Percentiles rank a stretch among this genome's conserved stretches.
phyloP scores from a whole-genome alignment of 441 rosid species.

The Arabidopsis lyrata region DNA sequence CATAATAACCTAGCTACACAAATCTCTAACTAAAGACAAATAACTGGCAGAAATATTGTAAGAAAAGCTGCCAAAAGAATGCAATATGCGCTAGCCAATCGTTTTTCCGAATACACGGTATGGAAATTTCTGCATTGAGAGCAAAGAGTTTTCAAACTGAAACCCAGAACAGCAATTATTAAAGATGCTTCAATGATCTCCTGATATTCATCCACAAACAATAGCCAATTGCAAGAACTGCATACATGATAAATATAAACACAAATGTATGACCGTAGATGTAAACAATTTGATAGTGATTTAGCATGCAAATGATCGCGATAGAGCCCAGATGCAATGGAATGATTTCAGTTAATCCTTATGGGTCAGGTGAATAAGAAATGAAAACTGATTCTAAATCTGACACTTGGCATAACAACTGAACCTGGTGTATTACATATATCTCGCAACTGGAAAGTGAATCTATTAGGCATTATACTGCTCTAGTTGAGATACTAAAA shows the following conservation, averaged over 20 bases:
- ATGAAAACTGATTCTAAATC: background rate
- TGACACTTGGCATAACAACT: background rate
- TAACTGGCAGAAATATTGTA: conserved; percentile 20
- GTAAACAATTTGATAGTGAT: background rate
- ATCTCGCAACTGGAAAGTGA: background rate
- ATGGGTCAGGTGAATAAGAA: background rate
- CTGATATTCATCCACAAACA: background rate
- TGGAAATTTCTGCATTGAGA: background rate
- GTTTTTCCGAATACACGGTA: background rate
- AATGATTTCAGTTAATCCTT: background rate
- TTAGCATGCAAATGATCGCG: background rate
- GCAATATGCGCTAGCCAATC: background rate
- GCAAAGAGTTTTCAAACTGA: background rate
- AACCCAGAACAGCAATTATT: background rate
- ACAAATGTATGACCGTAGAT: background rate
- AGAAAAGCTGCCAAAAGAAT: background rate
- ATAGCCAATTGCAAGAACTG: background rate
- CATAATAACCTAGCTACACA: conserved; percentile 16
- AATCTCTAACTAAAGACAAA: conserved; percentile 5
- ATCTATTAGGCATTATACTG: conserved; percentile 9
- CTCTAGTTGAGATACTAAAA: conserved; percentile 1
- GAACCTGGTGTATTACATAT: background rate
- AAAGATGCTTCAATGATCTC: background rate
- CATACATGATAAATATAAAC: background rate
- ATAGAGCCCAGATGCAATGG: background rate